Base-by-base conservation (phyloP, 192 early-diverging fungal species). In the Linderina pennispora region DNA sequence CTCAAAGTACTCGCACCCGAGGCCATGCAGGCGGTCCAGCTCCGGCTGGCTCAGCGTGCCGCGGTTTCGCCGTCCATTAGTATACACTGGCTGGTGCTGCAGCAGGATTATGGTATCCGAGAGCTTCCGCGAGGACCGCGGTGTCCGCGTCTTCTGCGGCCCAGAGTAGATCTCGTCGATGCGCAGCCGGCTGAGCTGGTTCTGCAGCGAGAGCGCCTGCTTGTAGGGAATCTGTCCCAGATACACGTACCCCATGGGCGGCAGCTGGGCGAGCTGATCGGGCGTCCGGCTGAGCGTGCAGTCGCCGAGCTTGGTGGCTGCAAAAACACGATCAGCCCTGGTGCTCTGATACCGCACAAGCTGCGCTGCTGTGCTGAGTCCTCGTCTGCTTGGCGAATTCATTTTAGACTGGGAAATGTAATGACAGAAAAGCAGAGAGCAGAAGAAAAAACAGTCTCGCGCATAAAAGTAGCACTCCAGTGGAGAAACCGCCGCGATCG, bases 21-120 rank as follows among this genome's bases (percentile, higher is more conserved):
- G 55, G 0, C 38, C 37, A n/a, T 53, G 45, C 39, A 88, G 54
- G 24, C 83, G 72, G 9, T 48, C 21, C 9, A 58, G 62, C 43
- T 85, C 84, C 13, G 68, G 59, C 1, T 62, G 45, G 14, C 66
- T 55, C 6, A 70, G 53, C 35, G 55, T 65, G 3, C 83, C 85
- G 24, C 71, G 72, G 54, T 91, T 82, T 36, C 96, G 69, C 26
- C 92, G 80, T 1, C 96, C 96, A 35, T 84, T 85, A 13, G 96
- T 99, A 57, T 81, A 99, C 1, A 90, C 91, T 4, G 92, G 92
- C 2, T 85, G 72, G 51, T 99, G 96, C 62, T 97, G 73, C 0
- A 90, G 67, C 34, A 88, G 58, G n/a, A 88, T 49, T 7, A 91
- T 23, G 11, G 81, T 42, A 55, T 88, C 79, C 4, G 50, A 32